Evolutionary conservation across 306 rosid genomes (phyloP), one percentile per base, ranked within the genome.

Genomic region (Glycyrrhiza uralensis): DNA sequence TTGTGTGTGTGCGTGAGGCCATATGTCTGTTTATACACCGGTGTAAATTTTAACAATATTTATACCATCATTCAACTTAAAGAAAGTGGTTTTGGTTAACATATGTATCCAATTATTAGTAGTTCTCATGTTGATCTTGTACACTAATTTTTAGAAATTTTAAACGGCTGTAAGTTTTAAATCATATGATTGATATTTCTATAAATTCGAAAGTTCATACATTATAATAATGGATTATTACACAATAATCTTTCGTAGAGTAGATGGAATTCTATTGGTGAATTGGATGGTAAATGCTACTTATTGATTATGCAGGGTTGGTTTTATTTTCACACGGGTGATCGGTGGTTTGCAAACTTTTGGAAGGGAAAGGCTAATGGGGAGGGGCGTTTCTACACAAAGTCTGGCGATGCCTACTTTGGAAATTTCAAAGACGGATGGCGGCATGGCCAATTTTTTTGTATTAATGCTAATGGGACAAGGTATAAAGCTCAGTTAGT

Each of bases 331-430:
- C 96, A 86, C 69, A 86, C 91, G 0, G 92, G 96, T 20, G 96
- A 94, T 76, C 80, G 97, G 71, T 94, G 96, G 96, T 94, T 94
- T 75, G 91, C 92, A 35, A 94, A 89, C 86, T 94, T 94, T 85
- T 94, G 98, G 97, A 94, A 89, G 85, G 98, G 98, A 77, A 94
- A 89, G 82, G 98, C 98, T 66, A 86, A 86, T 41, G 98, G 98
- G 13, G 97, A 94, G 80, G 92, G 98, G 36, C 90, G 98, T 28
- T 94, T 94, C 78, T 94, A 87, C 79, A 86, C 97, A 2, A 89
- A 86, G 84, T 85, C 88, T 13, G 95, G 98, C 17, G 91, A 94
- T 72, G 90, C 89, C 72, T 67, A 87, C 82, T 94, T 94, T 65
- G 98, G 98, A 47, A 82, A 83, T 80, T 94, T 91, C 84, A 86